Conservation (phyloP, 768 basidiomycete genomes). For the Lactarius pseudohatsudake region DNA sequence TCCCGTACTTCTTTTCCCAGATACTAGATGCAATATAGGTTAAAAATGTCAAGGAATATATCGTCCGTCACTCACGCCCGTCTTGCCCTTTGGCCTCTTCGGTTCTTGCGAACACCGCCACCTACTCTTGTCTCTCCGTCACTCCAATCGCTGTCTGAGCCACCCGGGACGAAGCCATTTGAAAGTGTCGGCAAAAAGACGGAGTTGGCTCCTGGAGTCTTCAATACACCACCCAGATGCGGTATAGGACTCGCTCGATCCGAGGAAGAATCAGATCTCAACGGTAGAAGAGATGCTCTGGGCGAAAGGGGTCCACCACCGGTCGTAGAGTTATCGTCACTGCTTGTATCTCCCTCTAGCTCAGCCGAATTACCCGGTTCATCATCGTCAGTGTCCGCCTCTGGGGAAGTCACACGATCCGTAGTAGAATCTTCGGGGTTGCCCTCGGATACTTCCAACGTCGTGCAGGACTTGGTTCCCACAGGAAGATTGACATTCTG, state of each 20-base stretch:
- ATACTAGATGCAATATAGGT: conserved; percentile 52
- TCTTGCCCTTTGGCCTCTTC: conserved; percentile 91
- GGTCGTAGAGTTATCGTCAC: conserved; percentile 12
- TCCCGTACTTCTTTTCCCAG: conserved; percentile 97
- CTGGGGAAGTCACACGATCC: neutral
- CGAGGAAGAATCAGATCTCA: neutral
- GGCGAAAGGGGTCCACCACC: neutral
- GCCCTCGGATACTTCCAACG: neutral
- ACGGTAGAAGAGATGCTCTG: neutral
- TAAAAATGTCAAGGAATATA: neutral
- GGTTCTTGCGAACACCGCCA: conserved; percentile 62
- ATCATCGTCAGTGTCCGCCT: conserved; percentile 35
- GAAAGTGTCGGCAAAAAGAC: conserved; percentile 88
- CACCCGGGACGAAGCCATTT: conserved; percentile 79
- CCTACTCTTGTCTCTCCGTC: conserved; percentile 57
- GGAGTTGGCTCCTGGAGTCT: conserved; percentile 40
- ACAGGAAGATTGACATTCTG: neutral
- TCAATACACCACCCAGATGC: neutral
- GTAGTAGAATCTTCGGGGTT: neutral
- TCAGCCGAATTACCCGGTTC: conserved; percentile 54
- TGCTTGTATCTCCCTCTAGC: conserved; percentile 31
- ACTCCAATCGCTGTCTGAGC: conserved; percentile 74
- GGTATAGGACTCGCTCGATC: conserved; percentile 4
- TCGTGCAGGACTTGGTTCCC: neutral
- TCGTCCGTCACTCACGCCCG: conserved; percentile 68